A percentile compares a stretch with the other conserved stretches of the same genome.
phyloP scores from a whole-genome alignment of 495 filamentous ascomycete species.

The Aspergillus steynii region DNA sequence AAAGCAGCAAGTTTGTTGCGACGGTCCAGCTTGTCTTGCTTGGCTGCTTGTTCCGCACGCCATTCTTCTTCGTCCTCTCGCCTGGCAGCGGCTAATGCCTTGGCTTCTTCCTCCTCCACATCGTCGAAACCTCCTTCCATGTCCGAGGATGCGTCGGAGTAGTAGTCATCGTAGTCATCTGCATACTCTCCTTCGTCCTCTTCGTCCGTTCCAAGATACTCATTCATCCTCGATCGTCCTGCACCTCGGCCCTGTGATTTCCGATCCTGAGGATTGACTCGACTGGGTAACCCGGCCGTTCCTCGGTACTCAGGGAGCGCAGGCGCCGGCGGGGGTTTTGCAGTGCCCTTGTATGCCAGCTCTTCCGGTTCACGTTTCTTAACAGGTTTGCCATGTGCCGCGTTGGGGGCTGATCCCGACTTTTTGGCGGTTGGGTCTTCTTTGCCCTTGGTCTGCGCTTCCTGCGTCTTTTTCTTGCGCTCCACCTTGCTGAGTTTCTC shows the following conservation, averaged over 20 bases:
- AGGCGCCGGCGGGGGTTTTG: slow-evolving; percentile 39
- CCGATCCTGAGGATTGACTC: slow-evolving; percentile 33
- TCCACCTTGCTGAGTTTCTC: slow-evolving; percentile 42
- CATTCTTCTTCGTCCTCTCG: slow-evolving; percentile 62
- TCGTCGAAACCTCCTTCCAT: slow-evolving; percentile 67
- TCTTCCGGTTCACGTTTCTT: slow-evolving; percentile 34
- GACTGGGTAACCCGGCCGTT: slow-evolving; percentile 42
- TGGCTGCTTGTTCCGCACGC: slow-evolving; percentile 52
- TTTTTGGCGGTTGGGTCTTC: slow-evolving; percentile 30
- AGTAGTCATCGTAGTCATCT: slow-evolving; percentile 54
- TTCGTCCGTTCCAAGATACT: slow-evolving; percentile 51
- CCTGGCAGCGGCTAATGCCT: slow-evolving; percentile 48
- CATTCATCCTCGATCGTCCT: slow-evolving; percentile 38
- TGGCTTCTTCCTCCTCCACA: slow-evolving; percentile 58
- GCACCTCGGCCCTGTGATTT: slow-evolving; percentile 28
- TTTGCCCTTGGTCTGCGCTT: slow-evolving; percentile 37
- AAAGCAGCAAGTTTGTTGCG: slow-evolving; percentile 51
- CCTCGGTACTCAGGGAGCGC: slow-evolving; percentile 56
- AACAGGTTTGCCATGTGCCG: slow-evolving; percentile 20
- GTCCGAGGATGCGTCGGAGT: slow-evolving; percentile 58
- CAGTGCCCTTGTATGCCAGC: slow-evolving; percentile 54
- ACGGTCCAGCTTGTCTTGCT: slow-evolving; percentile 57
- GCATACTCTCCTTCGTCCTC: slow-evolving; percentile 48
- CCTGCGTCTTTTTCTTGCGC: slow-evolving; percentile 38
- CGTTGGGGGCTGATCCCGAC: slow-evolving; percentile 19